Percentiles rank a stretch among this genome's conserved stretches.
These are phyloP conservation scores for Termitomyces sp. DNA, from an alignment of 768 basidiomycete species.

Conservation along the genomic window DNA sequence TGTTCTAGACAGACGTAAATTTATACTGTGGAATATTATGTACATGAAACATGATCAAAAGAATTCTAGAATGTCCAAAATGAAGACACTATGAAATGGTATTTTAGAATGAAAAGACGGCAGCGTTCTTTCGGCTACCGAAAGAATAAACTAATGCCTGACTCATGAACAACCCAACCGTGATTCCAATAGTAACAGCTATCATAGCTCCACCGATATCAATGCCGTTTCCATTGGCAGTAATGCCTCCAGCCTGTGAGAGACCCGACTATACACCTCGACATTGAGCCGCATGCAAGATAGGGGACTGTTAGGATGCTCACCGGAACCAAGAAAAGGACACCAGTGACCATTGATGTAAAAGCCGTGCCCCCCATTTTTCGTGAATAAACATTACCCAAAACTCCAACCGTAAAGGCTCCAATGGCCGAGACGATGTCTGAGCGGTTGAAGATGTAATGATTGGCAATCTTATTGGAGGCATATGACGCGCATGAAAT, in stretches of 20 bases:
- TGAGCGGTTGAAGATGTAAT: conserved; percentile 79
- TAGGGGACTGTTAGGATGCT: conserved; percentile 23
- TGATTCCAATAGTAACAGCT: conserved; percentile 86
- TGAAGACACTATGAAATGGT: not conserved
- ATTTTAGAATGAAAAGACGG: conserved; percentile 74
- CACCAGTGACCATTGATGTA: conserved; percentile 87
- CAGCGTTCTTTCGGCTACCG: conserved; percentile 76
- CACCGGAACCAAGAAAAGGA: conserved; percentile 82
- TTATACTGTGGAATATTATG: not conserved
- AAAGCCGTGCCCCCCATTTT: conserved; percentile 84
- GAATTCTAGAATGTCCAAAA: not conserved
- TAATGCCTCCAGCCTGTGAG: conserved; percentile 81
- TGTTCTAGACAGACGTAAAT: conserved; percentile 52
- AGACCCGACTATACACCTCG: conserved; percentile 57
- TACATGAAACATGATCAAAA: conserved; percentile 4
- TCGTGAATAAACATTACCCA: conserved; percentile 79
- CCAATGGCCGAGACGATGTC: conserved; percentile 84
- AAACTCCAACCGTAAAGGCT: conserved; percentile 71
- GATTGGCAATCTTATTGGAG: conserved; percentile 77
- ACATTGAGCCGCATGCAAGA: not conserved
- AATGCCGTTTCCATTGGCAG: conserved; percentile 74
- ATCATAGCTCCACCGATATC: conserved; percentile 87
- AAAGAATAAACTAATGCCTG: conserved; percentile 85
- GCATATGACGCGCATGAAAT: conserved; percentile 79
- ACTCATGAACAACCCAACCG: conserved; percentile 84